Evolutionary conservation across 352 stramenopile genomes (phyloP).

Genomic region (Phytophthora citrophthora): DNA sequence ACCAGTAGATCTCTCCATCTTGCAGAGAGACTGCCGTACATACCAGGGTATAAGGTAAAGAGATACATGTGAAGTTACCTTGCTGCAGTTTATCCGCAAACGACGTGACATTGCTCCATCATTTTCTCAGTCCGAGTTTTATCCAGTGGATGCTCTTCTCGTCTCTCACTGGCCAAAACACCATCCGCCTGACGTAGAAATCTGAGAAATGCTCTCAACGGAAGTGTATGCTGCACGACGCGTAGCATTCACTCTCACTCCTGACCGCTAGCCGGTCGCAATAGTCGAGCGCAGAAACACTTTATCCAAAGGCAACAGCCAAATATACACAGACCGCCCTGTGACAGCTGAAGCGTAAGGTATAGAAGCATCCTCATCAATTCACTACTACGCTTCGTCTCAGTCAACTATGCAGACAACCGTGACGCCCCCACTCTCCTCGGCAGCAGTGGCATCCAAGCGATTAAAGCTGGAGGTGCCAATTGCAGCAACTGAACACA

Average conservation of each 20-base stretch:
- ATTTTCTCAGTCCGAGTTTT: constrained; percentile 17
- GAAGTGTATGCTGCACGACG: constrained; percentile 2
- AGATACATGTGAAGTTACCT: too few relatives aligned
- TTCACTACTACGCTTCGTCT: constrained; percentile 19
- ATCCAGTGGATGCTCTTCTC: constrained; percentile 6
- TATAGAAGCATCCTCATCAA: constrained; percentile 8
- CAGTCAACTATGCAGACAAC: constrained; percentile 17
- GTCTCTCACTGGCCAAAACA: constrained; percentile 2
- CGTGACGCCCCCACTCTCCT: constrained; percentile 3
- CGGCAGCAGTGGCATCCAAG: not conserved
- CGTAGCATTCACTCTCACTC: constrained; percentile 12
- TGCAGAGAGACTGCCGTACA: not conserved
- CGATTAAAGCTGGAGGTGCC: constrained; percentile 25
- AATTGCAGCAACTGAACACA: constrained; percentile 16
- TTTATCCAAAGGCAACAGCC: too few relatives aligned
- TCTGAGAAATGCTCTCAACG: constrained; percentile 19
- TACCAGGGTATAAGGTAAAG: not conserved
- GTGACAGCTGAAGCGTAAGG: not conserved
- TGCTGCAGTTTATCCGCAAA: not conserved
- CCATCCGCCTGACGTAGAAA: not conserved
- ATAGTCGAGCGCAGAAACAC: constrained; percentile 1
- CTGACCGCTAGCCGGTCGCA: constrained; percentile 16
- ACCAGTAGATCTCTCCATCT: not conserved
- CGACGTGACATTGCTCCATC: constrained; percentile 13
- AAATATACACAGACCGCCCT: not conserved